These are phyloP conservation scores for Suillus tomentosus DNA, from an alignment of 768 basidiomycete species.

Conservation along the genomic window DNA sequence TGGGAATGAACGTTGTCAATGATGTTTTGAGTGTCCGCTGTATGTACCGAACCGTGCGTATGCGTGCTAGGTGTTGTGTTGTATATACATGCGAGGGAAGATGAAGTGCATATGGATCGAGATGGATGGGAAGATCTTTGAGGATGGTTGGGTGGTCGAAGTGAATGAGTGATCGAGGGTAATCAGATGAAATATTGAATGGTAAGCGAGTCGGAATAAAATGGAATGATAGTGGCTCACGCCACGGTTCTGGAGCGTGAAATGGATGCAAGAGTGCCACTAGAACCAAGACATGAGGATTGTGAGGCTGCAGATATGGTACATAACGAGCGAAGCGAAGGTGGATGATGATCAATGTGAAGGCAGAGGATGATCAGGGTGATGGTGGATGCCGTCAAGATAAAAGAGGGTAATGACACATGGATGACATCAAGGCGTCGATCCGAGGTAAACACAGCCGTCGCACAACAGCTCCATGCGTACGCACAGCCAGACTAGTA, in stretches of 20 bases:
- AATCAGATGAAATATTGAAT: not conserved
- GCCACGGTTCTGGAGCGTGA: constrained; percentile 3
- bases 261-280: constrained; percentile 5
- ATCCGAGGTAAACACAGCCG: not conserved
- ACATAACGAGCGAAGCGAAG: constrained; percentile 8
- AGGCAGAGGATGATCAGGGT: constrained; percentile 8
- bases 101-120: constrained; percentile 6
- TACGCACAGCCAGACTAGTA: not conserved
- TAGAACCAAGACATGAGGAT: constrained; percentile 9
- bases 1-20: constrained; percentile 4
- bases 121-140: constrained; percentile 10
- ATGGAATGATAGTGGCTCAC: constrained; percentile 8
- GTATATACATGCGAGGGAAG: constrained; percentile 12
- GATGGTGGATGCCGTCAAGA: not conserved
- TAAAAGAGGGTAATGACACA: not conserved
- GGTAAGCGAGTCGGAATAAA: constrained; percentile 2
- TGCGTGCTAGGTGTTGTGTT: constrained; percentile 7
- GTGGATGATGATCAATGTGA: constrained; percentile 1
- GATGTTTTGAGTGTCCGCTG: constrained; percentile 6
- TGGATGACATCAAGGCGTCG: not conserved
- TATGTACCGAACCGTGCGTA: constrained; percentile 9
- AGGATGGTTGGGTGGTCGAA: not conserved
- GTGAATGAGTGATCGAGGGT: not conserved
- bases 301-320: constrained; percentile 1
- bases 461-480: not conserved